Base-by-base conservation (phyloP, 805 yeast genomes). In the Candida arabinofermentans region DNA sequence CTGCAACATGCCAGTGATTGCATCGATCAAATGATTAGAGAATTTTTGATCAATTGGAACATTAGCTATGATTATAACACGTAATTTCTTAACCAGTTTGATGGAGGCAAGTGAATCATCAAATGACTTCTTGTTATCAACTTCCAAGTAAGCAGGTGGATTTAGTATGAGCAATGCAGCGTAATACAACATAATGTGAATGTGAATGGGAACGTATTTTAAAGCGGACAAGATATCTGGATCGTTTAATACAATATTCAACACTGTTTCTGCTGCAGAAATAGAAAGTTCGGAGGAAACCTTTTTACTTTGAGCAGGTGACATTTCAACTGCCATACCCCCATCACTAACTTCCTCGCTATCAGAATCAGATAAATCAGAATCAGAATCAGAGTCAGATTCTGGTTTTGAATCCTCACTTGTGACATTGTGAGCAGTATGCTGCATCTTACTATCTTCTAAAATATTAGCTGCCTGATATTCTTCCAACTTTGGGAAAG, bases 161-260 rank as follows among this genome's bases (percentile, higher is more conserved):
- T 74, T 72, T 29, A 81, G 58, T 5, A 80, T 60, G 23, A 81
- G 58, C 39, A 81, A 58, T 0, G 83, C 81, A 2, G 87, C 83
- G 50, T 80, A 81, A 54, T 81, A 82, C 10, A 81, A 61, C 86
- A 82, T 81, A 39, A 82, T 71, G 54, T 81, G 86, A 31, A 82
- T 77, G 55, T 82, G 87, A n/a, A 81, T 75, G 0, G 89, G 89
- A 17, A 81, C 83, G 51, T 77, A 82, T 50, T 71, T 72, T 44
- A 82, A 62, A 35, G 79, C 76, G 8, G 70, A 65, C 22, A 72
- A 57, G 26, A 82, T 77, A 54, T 82, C 87, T 10, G 67, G 61
- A 55, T 82, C 88, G 36, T 71, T 72, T 4, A 80, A 62, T 0
- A 79, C 81, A 41, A 81, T 60, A 43, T 76, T 78, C 37, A 82